phyloP scores from a whole-genome alignment of 371 early-diverging fungal genomes.

The Batkoa obscura region DNA sequence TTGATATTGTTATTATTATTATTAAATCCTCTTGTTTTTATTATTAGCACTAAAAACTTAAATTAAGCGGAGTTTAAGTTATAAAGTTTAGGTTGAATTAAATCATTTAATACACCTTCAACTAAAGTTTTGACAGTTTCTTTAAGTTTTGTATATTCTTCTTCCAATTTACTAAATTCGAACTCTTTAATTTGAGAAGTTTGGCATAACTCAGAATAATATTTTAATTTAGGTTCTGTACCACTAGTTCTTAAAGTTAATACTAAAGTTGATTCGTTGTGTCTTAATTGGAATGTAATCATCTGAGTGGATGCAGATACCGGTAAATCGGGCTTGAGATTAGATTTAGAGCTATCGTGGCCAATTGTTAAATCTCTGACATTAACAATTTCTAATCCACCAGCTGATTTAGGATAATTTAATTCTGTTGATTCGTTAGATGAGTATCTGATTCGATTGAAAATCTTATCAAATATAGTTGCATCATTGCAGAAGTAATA shows the following conservation, averaged over 20 bases:
- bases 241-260: constrained; percentile 61
- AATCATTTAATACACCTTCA: no score
- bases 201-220: constrained; percentile 53
- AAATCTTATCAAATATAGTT: constrained; percentile 42
- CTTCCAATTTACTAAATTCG: no score
- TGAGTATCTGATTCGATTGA: constrained; percentile 51
- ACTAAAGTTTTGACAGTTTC: no score
- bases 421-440: constrained; percentile 11
- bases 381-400: constrained; percentile 36
- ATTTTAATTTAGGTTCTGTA: constrained; percentile 94
- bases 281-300: constrained; percentile 61
- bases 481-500: constrained; percentile 77
- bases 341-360: constrained; percentile 46
- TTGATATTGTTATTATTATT: no score
- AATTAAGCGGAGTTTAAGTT: no score
- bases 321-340: constrained; percentile 39
- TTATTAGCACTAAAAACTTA: no score
- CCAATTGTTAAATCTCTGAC: constrained; percentile 81
- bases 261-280: constrained; percentile 15
- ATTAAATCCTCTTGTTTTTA: no score
- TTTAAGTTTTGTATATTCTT: no score
- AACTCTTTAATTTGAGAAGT: neutral
- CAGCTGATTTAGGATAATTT: constrained; percentile 52
- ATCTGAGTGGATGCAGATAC: constrained; percentile 68
- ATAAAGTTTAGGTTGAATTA: no score